phyloP scores from a whole-genome alignment of 345 rosid species.

The Orychophragmus violaceus region DNA sequence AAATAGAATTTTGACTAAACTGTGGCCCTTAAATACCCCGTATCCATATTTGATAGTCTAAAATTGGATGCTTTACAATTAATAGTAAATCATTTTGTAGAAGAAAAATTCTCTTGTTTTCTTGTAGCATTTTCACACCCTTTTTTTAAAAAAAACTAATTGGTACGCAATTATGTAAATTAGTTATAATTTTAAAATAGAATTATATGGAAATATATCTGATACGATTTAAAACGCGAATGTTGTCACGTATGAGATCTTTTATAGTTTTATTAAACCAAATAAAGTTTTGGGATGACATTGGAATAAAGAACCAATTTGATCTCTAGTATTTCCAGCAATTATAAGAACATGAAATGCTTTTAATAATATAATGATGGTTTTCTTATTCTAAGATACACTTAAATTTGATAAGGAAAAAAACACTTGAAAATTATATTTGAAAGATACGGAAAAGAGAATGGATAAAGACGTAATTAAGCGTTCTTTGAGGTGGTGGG shows the following conservation, averaged over 20 bases:
- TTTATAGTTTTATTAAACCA: background rate
- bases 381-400: background rate
- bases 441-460: background rate
- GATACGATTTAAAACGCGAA: background rate
- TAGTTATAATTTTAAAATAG: background rate
- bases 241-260: background rate
- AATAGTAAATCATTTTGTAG: too few species aligned
- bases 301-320: background rate
- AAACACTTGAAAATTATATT: background rate
- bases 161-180: background rate
- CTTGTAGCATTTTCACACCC: background rate
- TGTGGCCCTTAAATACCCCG: too few species aligned
- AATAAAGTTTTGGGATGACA: background rate
- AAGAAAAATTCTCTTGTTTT: too few species aligned
- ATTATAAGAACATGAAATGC: background rate
- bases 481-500: conserved; percentile 3
- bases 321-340: background rate
- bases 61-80: too few species aligned
- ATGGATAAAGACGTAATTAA: conserved; percentile 1
- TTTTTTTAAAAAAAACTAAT: background rate
- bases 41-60: too few species aligned
- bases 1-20: too few species aligned
- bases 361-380: background rate
- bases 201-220: background rate
- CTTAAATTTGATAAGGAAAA: background rate